phyloP scores from a whole-genome alignment of 2,329 filamentous ascomycete species.

The Curvularia sp. region DNA sequence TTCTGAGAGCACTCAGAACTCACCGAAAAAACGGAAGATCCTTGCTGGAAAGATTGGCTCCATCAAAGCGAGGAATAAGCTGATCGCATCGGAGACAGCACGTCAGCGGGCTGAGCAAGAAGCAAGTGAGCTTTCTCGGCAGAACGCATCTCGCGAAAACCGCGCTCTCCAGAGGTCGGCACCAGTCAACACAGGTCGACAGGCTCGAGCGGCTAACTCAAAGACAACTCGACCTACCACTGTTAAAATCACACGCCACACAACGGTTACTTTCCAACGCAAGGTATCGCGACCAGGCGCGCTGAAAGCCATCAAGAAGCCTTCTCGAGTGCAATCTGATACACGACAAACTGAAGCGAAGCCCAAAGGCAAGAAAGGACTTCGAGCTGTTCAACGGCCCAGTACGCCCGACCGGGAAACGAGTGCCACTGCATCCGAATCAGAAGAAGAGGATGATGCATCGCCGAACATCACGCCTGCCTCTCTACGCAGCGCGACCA shows the following conservation, averaged over 20 bases:
- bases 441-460: conserved; percentile 32
- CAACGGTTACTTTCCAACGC: conserved; percentile 35
- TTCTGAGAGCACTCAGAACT: conserved; percentile 35
- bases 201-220: conserved; percentile 18
- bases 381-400: conserved; percentile 23
- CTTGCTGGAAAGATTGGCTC: conserved; percentile 25
- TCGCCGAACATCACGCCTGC: conserved; percentile 49
- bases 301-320: conserved; percentile 34
- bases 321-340: conserved; percentile 17
- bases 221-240: conserved; percentile 19
- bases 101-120: conserved; percentile 38
- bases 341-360: conserved; percentile 17
- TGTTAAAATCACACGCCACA: conserved; percentile 30
- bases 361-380: conserved; percentile 22
- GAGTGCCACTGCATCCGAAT: conserved; percentile 15
- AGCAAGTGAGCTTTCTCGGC: conserved; percentile 38
- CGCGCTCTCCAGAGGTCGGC: conserved; percentile 42
- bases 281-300: conserved; percentile 33
- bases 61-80: conserved; percentile 37
- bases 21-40: conserved; percentile 45
- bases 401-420: conserved; percentile 28
- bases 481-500: conserved; percentile 45
- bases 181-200: conserved; percentile 21
- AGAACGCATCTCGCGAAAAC: conserved; percentile 43
- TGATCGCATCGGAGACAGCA: conserved; percentile 29